Conservation (phyloP, 2,329 filamentous ascomycete genomes). For the Tolypocladium tropicale region DNA sequence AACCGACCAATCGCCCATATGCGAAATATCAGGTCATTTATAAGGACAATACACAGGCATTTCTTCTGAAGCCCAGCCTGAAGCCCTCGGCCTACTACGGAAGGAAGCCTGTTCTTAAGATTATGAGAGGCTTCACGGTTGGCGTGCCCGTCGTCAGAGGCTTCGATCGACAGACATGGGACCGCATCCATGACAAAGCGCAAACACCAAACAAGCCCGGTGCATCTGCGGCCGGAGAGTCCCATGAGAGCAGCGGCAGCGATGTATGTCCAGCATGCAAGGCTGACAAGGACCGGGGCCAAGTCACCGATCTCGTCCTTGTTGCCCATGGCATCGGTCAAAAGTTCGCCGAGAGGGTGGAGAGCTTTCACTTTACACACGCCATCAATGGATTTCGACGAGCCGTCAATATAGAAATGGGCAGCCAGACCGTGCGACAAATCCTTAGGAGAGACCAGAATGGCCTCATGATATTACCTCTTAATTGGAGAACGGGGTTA, state of each 20-base stretch:
- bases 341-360: constrained; percentile 87
- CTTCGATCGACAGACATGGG: constrained; percentile 72
- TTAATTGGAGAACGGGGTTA: constrained; percentile 88
- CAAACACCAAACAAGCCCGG: constrained; percentile 18
- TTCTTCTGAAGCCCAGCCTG: constrained; percentile 75
- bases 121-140: constrained; percentile 71
- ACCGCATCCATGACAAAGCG: constrained; percentile 51
- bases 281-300: constrained; percentile 51
- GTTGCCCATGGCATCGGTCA: constrained; percentile 95
- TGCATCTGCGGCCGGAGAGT: constrained; percentile 16
- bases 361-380: constrained; percentile 96
- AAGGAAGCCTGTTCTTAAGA: constrained; percentile 69
- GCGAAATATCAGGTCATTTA: constrained; percentile 78
- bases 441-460: constrained; percentile 69
- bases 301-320: constrained; percentile 78
- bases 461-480: constrained; percentile 83
- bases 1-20: constrained; percentile 47
- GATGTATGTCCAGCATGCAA: constrained; percentile 46
- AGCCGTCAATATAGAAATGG: constrained; percentile 75
- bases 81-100: constrained; percentile 80
- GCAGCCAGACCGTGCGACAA: constrained; percentile 61
- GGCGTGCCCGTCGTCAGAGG: constrained; percentile 84
- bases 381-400: constrained; percentile 85
- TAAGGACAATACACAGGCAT: constrained; percentile 65
- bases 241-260: constrained; percentile 15